These are phyloP conservation scores for Phytophthora capsici DNA, from an alignment of 352 stramenopile species.

Conservation along the genomic window DNA sequence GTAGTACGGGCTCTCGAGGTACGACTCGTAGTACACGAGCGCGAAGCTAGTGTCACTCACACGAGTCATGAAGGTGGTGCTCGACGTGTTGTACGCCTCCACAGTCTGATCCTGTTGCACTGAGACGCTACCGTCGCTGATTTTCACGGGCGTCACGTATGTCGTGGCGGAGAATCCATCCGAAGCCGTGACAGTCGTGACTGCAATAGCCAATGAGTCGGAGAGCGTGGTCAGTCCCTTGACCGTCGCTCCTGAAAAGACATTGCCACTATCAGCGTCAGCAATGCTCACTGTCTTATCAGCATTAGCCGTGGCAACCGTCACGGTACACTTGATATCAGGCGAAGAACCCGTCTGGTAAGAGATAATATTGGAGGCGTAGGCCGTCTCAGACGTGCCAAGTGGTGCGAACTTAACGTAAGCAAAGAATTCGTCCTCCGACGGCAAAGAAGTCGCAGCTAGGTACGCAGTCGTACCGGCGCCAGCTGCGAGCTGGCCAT, in stretches of 20 bases:
- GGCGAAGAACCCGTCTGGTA: constrained; percentile 59
- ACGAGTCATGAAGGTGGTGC: constrained; percentile 71
- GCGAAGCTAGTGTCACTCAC: constrained; percentile 73
- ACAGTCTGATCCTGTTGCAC: constrained; percentile 53
- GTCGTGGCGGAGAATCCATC: constrained; percentile 48
- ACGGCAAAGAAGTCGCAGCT: constrained; percentile 50
- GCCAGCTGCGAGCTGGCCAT: constrained; percentile 58
- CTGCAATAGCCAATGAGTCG: constrained; percentile 54
- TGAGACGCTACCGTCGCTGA: constrained; percentile 48
- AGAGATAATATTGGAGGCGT: constrained; percentile 63
- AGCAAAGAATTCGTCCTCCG: constrained; percentile 51
- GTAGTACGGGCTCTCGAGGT: constrained; percentile 54
- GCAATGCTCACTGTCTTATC: constrained; percentile 49
- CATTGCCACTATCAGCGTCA: constrained; percentile 48
- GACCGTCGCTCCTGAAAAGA: constrained; percentile 56
- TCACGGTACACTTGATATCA: constrained; percentile 57
- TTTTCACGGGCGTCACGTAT: constrained; percentile 57
- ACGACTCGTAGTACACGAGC: constrained; percentile 74
- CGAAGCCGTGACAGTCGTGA: constrained; percentile 54
- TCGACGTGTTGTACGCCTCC: constrained; percentile 62
- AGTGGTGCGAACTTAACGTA: constrained; percentile 70
- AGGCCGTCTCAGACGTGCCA: constrained; percentile 46
- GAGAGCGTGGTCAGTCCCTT: constrained; percentile 74
- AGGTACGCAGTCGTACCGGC: constrained; percentile 80
- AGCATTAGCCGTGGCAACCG: constrained; percentile 49